A percentile compares a stretch with the other conserved stretches of the same genome.
Conservation (phyloP, 805 yeast species). For the Candida orba region DNA sequence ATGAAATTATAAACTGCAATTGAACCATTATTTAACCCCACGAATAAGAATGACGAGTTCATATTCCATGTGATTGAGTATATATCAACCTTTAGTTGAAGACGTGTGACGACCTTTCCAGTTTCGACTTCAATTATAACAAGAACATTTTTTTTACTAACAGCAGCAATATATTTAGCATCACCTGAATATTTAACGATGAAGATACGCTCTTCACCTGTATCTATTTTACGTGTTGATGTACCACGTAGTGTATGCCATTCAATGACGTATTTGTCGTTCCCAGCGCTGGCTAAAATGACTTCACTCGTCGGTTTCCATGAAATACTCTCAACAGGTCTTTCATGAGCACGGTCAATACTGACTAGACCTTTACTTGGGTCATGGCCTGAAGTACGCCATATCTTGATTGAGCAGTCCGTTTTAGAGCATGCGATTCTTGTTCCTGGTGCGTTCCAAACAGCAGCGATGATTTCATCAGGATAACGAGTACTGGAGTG, state of each 20-base stretch:
- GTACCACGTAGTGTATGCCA: conserved; percentile 38
- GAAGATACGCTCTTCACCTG: conserved; percentile 21
- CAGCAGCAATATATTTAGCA: conserved; percentile 39
- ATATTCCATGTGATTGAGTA: conserved; percentile 27
- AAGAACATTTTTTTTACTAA: conserved; percentile 33
- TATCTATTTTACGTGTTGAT: conserved; percentile 26
- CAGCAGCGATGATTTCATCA: conserved; percentile 10
- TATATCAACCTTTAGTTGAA: conserved; percentile 22
- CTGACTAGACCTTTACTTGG: conserved; percentile 26
- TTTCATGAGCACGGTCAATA: conserved; percentile 35
- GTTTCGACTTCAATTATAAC: conserved; percentile 28
- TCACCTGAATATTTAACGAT: conserved; percentile 26
- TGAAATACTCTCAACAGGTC: conserved; percentile 32
- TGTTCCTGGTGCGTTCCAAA: conserved; percentile 26
- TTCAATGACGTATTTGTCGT: conserved; percentile 37
- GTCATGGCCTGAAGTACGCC: conserved; percentile 22
- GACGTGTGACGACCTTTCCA: conserved; percentile 25
- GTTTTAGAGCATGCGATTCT: conserved; percentile 23
- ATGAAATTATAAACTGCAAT: conserved; percentile 21
- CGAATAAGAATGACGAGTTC: conserved; percentile 30
- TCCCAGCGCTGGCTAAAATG: conserved; percentile 41
- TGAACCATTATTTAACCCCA: conserved; percentile 44
- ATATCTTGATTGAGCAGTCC: conserved; percentile 25
- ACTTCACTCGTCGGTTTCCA: conserved; percentile 45
- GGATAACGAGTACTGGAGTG: neutral